Percentiles rank a stretch among this genome's conserved stretches.
phyloP scores from a whole-genome alignment of 2,329 filamentous ascomycete genomes.

The Phyllosticta citrichinensis region DNA sequence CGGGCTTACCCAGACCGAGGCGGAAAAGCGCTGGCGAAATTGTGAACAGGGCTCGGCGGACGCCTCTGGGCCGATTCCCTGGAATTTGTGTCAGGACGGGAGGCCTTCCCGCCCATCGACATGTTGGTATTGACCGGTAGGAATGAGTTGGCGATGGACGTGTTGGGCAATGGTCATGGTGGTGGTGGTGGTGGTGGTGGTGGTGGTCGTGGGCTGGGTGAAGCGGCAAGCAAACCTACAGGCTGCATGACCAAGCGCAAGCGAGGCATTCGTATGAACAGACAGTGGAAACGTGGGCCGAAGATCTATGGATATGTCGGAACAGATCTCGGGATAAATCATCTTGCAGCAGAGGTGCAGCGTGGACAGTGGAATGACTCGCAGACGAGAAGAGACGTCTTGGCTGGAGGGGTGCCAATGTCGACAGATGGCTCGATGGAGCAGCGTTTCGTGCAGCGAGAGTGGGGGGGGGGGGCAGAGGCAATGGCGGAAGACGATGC shows the following conservation, averaged over 20 bases:
- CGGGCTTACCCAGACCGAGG: not conserved
- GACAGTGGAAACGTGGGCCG: not conserved
- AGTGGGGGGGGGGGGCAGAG: not conserved
- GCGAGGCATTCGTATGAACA: conserved; percentile 2
- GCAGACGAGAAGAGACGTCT: not conserved
- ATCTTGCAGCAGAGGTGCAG: not conserved
- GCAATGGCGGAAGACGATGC: not conserved
- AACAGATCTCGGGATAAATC: conserved; percentile 1
- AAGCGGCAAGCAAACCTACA: not conserved
- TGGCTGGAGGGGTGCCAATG: not conserved
- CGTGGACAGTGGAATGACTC: conserved; percentile 2
- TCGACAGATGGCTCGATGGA: too few species aligned
- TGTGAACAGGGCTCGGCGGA: not conserved
- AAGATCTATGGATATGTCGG: conserved; percentile 1
- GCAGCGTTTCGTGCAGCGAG: not conserved
- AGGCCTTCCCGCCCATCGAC: not conserved
- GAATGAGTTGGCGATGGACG: not conserved
- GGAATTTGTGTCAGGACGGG: not conserved
- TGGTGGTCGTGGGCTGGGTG: not conserved
- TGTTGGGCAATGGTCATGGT: not conserved
- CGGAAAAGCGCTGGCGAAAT: not conserved
- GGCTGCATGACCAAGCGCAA: not conserved
- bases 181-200: not conserved
- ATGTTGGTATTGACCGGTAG: not conserved
- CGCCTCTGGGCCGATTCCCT: not conserved